These are phyloP conservation scores for Penicillium oxalicum DNA, from an alignment of 2,329 filamentous ascomycete species.

Conservation along the genomic window DNA sequence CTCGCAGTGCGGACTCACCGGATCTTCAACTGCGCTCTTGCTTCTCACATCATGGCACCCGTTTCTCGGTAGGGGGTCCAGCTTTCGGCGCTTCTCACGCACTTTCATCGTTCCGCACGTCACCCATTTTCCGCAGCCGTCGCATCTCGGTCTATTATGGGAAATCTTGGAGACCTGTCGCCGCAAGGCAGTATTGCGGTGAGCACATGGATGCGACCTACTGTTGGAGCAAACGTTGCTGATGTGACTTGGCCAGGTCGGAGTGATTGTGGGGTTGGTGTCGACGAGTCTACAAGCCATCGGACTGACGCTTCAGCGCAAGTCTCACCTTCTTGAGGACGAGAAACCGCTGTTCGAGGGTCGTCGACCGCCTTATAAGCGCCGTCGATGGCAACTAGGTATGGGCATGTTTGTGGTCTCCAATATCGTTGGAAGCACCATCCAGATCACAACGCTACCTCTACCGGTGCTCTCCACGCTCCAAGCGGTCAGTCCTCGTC, in stretches of 20 bases:
- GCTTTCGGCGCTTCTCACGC: constrained; percentile 2
- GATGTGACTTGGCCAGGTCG: constrained; percentile 55
- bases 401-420: constrained; percentile 97
- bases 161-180: constrained; percentile 67
- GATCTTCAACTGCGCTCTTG: not conserved
- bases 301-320: constrained; percentile 90
- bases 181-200: constrained; percentile 72
- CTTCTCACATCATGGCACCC: constrained; percentile 14
- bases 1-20: not conserved
- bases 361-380: constrained; percentile 78
- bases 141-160: constrained; percentile 50
- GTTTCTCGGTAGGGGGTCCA: constrained; percentile 14
- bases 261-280: constrained; percentile 84
- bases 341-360: constrained; percentile 75
- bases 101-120: not conserved
- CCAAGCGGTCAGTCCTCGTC: constrained; percentile 58
- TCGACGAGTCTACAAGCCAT: constrained; percentile 94
- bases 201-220: constrained; percentile 30
- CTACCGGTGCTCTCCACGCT: constrained; percentile 90
- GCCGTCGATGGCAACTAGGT: constrained; percentile 84
- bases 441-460: constrained; percentile 94
- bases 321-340: constrained; percentile 96
- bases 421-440: constrained; percentile 89
- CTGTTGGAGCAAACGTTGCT: constrained; percentile 4
- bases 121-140: constrained; percentile 33